Base-by-base conservation (phyloP, 768 basidiomycete species). In the Auricularia auricula-judae region DNA sequence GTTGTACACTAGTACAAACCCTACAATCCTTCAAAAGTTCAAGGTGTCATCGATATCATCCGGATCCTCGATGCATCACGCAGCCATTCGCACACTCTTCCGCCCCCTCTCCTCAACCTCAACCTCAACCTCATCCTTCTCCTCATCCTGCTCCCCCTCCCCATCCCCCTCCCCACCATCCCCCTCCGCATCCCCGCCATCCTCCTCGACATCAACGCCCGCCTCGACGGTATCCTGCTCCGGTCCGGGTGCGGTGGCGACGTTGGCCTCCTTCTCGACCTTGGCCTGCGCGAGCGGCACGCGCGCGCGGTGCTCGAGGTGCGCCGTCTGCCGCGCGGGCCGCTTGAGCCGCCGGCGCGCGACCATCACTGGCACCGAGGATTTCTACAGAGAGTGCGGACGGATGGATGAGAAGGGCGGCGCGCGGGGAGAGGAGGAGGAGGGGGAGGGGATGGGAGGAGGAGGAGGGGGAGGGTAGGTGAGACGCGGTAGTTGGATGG, bases 321-420 rank as follows among this genome's bases (percentile, higher is more conserved):
- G 89, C 0, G 91, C 90, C 3, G 85, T 82, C 60, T 86, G 88
- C 63, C 85, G 84, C 12, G 93, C 86, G 23, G 93, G 91, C 2
- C 92, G 86, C 74, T 91, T 92, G 73, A 97, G 86, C 12, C 94
- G 82, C 62, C 93, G 86, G 63, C 94, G 91, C 3, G 94, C 92
- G 63, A 96, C 93, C 94, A 98, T 96, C 63, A 97, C 93, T 0
- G 95, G 94, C 0, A 96, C 94, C 16, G 92, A 92, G 66, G 92
- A 95, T 76, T 93, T 94, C 81, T 93, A 72, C 4, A 69, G 69
- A 29, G 29, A 29, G 29, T 29, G 29, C 29, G 29, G 29, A 29
- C 3, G 29, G 29, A 29, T 0, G 29, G 29, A 29, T 29, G 29
- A 29, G 29, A 29, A n/a, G n/a, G n/a, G n/a, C n/a, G n/a, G n/a